A percentile compares a stretch with the other conserved stretches of the same genome.
Evolutionary conservation across 2,329 filamentous ascomycete genomes (phyloP).

Genomic region (Hirsutella thompsonii): DNA sequence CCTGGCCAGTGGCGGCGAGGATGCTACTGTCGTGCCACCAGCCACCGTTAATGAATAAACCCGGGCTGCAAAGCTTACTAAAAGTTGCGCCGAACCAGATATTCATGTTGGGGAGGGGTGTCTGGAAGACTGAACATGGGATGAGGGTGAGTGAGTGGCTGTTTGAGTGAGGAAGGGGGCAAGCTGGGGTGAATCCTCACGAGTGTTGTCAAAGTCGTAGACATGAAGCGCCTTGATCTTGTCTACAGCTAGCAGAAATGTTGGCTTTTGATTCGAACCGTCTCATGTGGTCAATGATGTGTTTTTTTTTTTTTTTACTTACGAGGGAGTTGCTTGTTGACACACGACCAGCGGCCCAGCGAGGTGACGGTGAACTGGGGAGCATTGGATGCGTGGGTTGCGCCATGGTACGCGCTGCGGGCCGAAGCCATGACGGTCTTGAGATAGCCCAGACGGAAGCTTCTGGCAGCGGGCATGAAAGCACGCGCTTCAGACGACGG

Average conservation of each 20-base stretch:
- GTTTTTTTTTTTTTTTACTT: no score
- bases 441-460: slow-evolving; percentile 10
- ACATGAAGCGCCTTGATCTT: slow-evolving; percentile 73
- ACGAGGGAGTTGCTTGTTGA: slow-evolving; percentile 60
- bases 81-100: slow-evolving; percentile 75
- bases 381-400: slow-evolving; percentile 15
- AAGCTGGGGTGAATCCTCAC: slow-evolving; percentile 32
- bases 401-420: slow-evolving; percentile 23
- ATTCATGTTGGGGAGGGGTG: slow-evolving; percentile 76
- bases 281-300: not conserved
- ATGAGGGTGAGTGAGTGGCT: slow-evolving; percentile 21
- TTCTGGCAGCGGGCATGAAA: slow-evolving; percentile 13
- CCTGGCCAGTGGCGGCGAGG: slow-evolving; percentile 73
- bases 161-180: slow-evolving; percentile 1
- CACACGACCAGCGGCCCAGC: slow-evolving; percentile 73
- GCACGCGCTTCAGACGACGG: not conserved
- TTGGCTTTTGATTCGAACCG: no score
- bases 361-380: slow-evolving; percentile 51
- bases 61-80: slow-evolving; percentile 61
- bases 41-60: slow-evolving; percentile 69
- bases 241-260: slow-evolving; percentile 46
- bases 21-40: slow-evolving; percentile 96
- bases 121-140: slow-evolving; percentile 95
- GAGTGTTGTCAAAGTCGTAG: slow-evolving; percentile 96
- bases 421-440: slow-evolving; percentile 26